Evolutionary conservation across 2,329 filamentous ascomycete species (phyloP).

Genomic region (Pseudogymnoascus sp.): DNA sequence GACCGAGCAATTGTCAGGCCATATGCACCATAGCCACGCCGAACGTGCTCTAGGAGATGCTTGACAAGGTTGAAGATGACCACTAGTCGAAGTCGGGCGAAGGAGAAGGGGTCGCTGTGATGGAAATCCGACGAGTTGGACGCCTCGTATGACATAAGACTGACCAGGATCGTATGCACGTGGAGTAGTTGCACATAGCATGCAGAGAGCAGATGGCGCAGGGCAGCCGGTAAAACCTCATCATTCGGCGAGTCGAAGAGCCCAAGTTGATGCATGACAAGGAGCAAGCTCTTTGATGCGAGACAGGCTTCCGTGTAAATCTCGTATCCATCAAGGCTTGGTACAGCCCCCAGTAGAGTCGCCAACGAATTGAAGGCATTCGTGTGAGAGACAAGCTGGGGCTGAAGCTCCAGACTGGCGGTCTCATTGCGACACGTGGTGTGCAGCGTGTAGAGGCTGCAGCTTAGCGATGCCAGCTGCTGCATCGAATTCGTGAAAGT

Average conservation of each 20-base stretch:
- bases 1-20: slow-evolving; percentile 4
- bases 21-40: slow-evolving; percentile 12
- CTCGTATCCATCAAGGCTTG: slow-evolving; percentile 10
- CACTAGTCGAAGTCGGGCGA: slow-evolving; percentile 8
- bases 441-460: slow-evolving; percentile 11
- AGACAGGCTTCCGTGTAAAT: slow-evolving; percentile 11
- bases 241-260: slow-evolving; percentile 10
- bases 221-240: slow-evolving; percentile 12
- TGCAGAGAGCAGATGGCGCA: slow-evolving; percentile 10
- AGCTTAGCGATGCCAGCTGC: slow-evolving; percentile 11
- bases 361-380: slow-evolving; percentile 13
- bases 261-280: slow-evolving; percentile 11
- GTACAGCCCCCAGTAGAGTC: slow-evolving; percentile 9
- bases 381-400: slow-evolving; percentile 11
- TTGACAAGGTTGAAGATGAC: slow-evolving; percentile 12
- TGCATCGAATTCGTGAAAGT: slow-evolving; percentile 12
- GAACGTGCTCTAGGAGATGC: slow-evolving; percentile 10
- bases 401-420: slow-evolving; percentile 10
- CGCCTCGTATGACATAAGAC: slow-evolving; percentile 12
- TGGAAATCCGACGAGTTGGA: slow-evolving; percentile 11
- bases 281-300: slow-evolving; percentile 12
- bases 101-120: slow-evolving; percentile 11
- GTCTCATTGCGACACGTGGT: slow-evolving; percentile 12
- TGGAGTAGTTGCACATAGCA: slow-evolving; percentile 12
- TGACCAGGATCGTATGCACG: slow-evolving; percentile 9